These are phyloP conservation scores for Cenococcum geophilum DNA, from an alignment of 495 filamentous ascomycete species.

Conservation along the genomic window DNA sequence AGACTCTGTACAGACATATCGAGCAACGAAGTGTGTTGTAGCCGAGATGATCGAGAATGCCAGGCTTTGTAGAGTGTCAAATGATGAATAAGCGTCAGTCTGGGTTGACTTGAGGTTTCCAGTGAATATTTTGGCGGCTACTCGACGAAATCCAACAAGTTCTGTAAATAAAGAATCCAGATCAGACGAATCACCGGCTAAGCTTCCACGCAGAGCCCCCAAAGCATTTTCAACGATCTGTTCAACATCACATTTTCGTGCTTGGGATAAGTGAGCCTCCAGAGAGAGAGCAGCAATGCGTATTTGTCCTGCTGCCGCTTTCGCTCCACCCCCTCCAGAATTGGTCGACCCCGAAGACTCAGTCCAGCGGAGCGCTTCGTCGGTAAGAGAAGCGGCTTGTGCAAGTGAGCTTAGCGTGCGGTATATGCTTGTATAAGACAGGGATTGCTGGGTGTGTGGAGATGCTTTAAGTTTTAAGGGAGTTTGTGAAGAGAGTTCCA, in stretches of 20 bases:
- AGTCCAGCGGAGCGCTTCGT: slow-evolving; percentile 25
- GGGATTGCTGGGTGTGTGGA: not conserved
- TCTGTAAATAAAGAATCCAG: slow-evolving; percentile 27
- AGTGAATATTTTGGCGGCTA: slow-evolving; percentile 19
- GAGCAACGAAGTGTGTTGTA: slow-evolving; percentile 17
- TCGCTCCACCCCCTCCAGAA: slow-evolving; percentile 10
- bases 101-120: not conserved
- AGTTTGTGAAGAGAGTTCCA: slow-evolving; percentile 10
- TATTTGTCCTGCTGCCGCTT: slow-evolving; percentile 10
- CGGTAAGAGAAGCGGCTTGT: slow-evolving; percentile 17
- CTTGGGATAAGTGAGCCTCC: slow-evolving; percentile 9
- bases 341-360: not conserved
- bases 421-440: not conserved
- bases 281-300: slow-evolving; percentile 17
- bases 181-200: slow-evolving; percentile 25
- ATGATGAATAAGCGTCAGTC: not conserved
- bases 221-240: slow-evolving; percentile 8
- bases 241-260: slow-evolving; percentile 3
- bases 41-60: slow-evolving; percentile 16
- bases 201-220: slow-evolving; percentile 13
- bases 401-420: slow-evolving; percentile 20
- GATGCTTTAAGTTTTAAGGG: not conserved
- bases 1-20: slow-evolving; percentile 16
- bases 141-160: slow-evolving; percentile 27
- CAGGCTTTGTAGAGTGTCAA: not conserved